Base-by-base conservation (phyloP, 78 protist species). In the Capsaspora owczarzaki region DNA sequence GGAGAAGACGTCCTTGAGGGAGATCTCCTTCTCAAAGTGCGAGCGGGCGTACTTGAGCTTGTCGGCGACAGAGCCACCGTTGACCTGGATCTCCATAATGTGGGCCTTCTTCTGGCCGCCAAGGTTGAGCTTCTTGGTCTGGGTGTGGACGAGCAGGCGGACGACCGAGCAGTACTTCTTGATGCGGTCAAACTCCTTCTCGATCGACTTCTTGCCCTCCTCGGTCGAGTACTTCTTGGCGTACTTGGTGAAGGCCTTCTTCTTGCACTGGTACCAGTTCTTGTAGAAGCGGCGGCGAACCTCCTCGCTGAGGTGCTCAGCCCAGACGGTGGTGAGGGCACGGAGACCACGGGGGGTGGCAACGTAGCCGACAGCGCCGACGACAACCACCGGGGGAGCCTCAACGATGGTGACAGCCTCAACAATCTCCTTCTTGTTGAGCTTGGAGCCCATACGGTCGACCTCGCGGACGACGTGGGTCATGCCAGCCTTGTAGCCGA, bases 401-500 rank as follows among this genome's bases (percentile, higher is more conserved):
- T 99, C 99, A 49, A 99, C 6, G 91, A 99, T 89, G 85, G 99
- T 93, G 74, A 96, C 99, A n/a, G 98, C 94, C 91, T 97, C 99
- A 79, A 95, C 96, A 68, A 94, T 82, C 91, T 99, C 99, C 93
- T 96, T 93, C 92, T 95, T 95, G 97, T 96, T 90, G 83, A 88
- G 75, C 93, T 86, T 93, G 60, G 98, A 91, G 66, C 99, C 99
- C 10, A 90, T 89, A 44, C 87, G 80, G 90, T 98, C 95, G 47
- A 97, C 76, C 41, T 97, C 99, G 60, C 99, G 97, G 56, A 96
- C 93, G 78, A 99, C 89, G 98, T 99, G 99, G 51, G 99, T 96
- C 99, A 95, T 95, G 87, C 99, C 99, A 42, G 99, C 99, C 96
- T 99, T 99, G 98, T 90, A 98, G 63, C 95, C 99, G 78, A 96